Evolutionary conservation across 169 alveolate species (phyloP).

Genomic region (Perkinsus marinus): DNA sequence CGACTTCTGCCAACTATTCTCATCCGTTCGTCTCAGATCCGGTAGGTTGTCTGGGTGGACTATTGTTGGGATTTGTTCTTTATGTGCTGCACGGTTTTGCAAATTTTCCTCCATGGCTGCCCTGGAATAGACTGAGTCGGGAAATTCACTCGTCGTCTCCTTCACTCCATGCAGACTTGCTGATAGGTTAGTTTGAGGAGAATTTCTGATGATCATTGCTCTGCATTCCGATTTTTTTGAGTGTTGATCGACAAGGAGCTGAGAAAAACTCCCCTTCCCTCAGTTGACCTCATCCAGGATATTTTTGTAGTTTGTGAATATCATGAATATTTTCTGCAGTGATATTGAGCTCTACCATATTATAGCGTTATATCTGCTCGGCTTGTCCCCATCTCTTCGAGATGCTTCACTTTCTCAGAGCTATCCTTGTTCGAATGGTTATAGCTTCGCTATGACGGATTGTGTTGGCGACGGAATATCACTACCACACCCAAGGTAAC

Average conservation of each 20-base stretch:
- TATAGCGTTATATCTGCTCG: background rate
- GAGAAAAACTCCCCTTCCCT: too few relatives aligned
- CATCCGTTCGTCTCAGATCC: background rate
- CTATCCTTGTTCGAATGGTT: background rate
- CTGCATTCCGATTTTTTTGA: too few relatives aligned
- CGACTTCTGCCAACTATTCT: background rate
- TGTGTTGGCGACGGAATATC: background rate
- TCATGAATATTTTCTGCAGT: too few relatives aligned
- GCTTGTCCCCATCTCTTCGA: background rate
- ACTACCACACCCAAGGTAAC: background rate
- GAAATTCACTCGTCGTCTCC: too few relatives aligned
- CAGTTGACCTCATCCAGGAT: too few relatives aligned
- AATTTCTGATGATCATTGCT: too few relatives aligned
- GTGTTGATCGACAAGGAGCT: too few relatives aligned
- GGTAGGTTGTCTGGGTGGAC: background rate
- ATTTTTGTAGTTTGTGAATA: too few relatives aligned
- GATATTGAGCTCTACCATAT: background rate
- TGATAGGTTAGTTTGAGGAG: too few relatives aligned
- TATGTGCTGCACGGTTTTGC: background rate
- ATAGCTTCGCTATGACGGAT: background rate
- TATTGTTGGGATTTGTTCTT: background rate
- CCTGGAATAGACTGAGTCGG: too few relatives aligned
- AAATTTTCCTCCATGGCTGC: background rate
- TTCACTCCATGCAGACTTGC: too few relatives aligned
- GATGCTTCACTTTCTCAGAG: background rate